Conservation (phyloP, 1,139 yeast species). For the Eremothecium cymbalariae region DNA sequence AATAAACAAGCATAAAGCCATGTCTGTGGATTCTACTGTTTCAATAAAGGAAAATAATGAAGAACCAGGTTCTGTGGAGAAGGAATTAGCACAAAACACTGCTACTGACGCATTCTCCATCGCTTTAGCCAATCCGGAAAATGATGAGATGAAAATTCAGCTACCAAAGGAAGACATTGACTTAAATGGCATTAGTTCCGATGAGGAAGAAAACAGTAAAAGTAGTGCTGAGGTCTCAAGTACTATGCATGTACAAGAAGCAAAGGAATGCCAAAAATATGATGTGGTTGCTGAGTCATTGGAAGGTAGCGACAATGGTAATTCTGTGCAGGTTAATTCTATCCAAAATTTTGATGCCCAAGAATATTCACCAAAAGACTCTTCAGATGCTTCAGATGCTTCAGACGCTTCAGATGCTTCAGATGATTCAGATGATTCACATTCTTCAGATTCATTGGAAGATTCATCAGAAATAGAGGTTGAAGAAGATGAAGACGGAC, state of each 20-base stretch:
- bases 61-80: no score
- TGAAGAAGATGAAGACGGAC: conserved; percentile 23
- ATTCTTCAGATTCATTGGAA: conserved; percentile 18
- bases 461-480: conserved; percentile 22
- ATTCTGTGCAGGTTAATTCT: conserved; percentile 6
- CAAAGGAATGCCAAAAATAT: neutral
- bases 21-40: no score
- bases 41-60: no score
- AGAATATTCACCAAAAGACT: no score
- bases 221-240: conserved; percentile 1
- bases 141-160: conserved; percentile 10
- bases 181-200: conserved; percentile 14
- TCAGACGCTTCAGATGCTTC: no score
- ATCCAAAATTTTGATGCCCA: conserved; percentile 5
- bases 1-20: no score
- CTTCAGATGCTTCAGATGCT: no score
- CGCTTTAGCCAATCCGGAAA: conserved; percentile 20
- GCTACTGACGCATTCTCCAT: conserved; percentile 21
- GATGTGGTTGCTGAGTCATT: no score
- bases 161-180: conserved; percentile 16
- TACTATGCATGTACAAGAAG: neutral
- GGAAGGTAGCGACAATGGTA: no score
- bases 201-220: conserved; percentile 8
- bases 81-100: no score
- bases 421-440: conserved; percentile 10